Evolutionary conservation across 345 rosid species (phyloP), one percentile per base, ranked within the genome.

Genomic region (Microcos paniculata): DNA sequence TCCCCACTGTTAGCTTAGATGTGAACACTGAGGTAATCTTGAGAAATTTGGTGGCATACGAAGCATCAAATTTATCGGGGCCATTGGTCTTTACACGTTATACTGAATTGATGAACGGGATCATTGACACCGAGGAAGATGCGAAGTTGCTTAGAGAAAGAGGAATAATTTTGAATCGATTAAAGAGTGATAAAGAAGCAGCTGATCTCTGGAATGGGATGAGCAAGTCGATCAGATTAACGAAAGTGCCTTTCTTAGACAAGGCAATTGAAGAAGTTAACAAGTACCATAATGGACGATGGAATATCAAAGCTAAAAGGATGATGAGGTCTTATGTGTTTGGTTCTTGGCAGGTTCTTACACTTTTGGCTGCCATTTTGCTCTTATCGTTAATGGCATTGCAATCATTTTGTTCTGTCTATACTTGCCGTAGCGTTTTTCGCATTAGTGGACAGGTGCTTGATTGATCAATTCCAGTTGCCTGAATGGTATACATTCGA

Each of bases 171-270:
- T 18, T 83, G 84, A 92, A 87, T 79, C 80, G 79, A 3, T 62
- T 94, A 76, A 94, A 90, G 83, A 91, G 88, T 23, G 96, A 94
- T n/a, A 33, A 63, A 43, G 94, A 92, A 74, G 97, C 80, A 10
- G 94, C 97, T 0, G 81, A 82, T 10, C 40, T 94, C 72, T 90
- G 95, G 92, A 94, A 92, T 70, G 98, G 94, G 72, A 89, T 91
- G 97, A 94, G 80, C 78, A 90, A 79, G 73, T 87, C 91, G 0
- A 81, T 90, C 31, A 83, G 86, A 70, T 59, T 91, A 33, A 94
- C 94, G 3, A 91, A 81, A 84, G 97, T 89, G n/a, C 82, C 82
- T 0, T 81, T 82, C 73, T 73, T 90, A 28, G 97, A 92, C 77
- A 86, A 85, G 77, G 87, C 82, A 63, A 94, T 91, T 61, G 93